Percentiles rank a stretch among this genome's conserved stretches.
Evolutionary conservation across 306 rosid species (phyloP).

Genomic region (Rubus idaeus): DNA sequence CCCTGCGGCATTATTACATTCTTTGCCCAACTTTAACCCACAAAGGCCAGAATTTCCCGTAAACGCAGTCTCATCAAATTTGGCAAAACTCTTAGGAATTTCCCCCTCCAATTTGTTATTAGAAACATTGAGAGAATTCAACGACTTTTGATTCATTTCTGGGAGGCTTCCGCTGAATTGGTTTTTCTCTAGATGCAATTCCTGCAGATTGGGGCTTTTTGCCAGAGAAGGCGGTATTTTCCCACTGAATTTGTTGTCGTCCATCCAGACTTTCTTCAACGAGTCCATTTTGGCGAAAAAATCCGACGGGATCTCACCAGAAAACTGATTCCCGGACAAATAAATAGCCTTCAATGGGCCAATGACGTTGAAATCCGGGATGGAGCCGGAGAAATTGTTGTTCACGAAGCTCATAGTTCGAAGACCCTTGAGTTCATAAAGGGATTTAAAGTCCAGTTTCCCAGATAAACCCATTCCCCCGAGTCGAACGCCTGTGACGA

Average conservation of each 20-base stretch:
- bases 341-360: slow-evolving; percentile 53
- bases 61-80: slow-evolving; percentile 38
- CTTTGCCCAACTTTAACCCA: slow-evolving; percentile 33
- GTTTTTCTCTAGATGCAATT: slow-evolving; percentile 61
- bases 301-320: slow-evolving; percentile 58
- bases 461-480: slow-evolving; percentile 49
- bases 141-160: slow-evolving; percentile 17
- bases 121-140: slow-evolving; percentile 45
- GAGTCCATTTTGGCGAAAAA: slow-evolving; percentile 54
- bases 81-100: slow-evolving; percentile 48
- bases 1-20: slow-evolving; percentile 20
- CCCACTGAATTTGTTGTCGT: slow-evolving; percentile 58
- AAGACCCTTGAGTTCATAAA: slow-evolving; percentile 43
- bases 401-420: slow-evolving; percentile 50
- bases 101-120: slow-evolving; percentile 72
- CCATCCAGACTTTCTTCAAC: slow-evolving; percentile 65
- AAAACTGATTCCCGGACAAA: slow-evolving; percentile 60
- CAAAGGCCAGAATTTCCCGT: slow-evolving; percentile 58
- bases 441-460: slow-evolving; percentile 39
- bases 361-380: slow-evolving; percentile 56
- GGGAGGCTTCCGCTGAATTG: slow-evolving; percentile 63
- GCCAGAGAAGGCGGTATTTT: slow-evolving; percentile 50
- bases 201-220: slow-evolving; percentile 42
- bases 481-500: slow-evolving; percentile 55
- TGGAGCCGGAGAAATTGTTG: slow-evolving; percentile 61